These are phyloP conservation scores for Leccinum variicolor DNA, from an alignment of 768 basidiomycete genomes.

Conservation along the genomic window DNA sequence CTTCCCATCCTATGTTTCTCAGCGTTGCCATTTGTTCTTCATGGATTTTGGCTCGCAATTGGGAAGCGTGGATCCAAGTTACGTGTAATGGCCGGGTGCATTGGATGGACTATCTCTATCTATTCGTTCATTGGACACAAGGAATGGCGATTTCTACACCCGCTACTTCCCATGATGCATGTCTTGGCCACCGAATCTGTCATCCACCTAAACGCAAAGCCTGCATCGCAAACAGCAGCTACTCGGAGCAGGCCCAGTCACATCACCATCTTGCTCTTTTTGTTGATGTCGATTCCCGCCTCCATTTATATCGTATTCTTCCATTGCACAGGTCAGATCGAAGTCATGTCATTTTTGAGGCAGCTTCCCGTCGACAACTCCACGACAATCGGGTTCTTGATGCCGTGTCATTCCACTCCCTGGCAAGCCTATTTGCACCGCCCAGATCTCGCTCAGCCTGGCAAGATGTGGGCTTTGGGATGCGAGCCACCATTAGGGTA, in stretches of 20 bases:
- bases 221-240: not conserved
- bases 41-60: constrained; percentile 48
- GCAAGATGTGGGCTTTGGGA: constrained; percentile 76
- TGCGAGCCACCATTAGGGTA: constrained; percentile 92
- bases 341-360: constrained; percentile 67
- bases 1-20: constrained; percentile 80
- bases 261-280: constrained; percentile 35
- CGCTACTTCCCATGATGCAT: constrained; percentile 81
- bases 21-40: constrained; percentile 65
- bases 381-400: constrained; percentile 71
- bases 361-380: constrained; percentile 48
- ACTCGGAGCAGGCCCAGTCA: constrained; percentile 15
- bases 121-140: constrained; percentile 90
- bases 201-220: constrained; percentile 38
- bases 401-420: constrained; percentile 97
- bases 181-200: constrained; percentile 74
- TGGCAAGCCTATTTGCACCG: constrained; percentile 87
- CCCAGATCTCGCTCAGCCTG: constrained; percentile 49
- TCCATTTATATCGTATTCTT: constrained; percentile 68
- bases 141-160: constrained; percentile 97
- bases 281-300: constrained; percentile 56
- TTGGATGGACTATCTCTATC: constrained; percentile 59
- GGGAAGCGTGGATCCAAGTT: constrained; percentile 25
- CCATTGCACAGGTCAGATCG: constrained; percentile 79
- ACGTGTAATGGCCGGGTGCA: constrained; percentile 43